phyloP scores from a whole-genome alignment of 495 filamentous ascomycete genomes.

The Halenospora varia region DNA sequence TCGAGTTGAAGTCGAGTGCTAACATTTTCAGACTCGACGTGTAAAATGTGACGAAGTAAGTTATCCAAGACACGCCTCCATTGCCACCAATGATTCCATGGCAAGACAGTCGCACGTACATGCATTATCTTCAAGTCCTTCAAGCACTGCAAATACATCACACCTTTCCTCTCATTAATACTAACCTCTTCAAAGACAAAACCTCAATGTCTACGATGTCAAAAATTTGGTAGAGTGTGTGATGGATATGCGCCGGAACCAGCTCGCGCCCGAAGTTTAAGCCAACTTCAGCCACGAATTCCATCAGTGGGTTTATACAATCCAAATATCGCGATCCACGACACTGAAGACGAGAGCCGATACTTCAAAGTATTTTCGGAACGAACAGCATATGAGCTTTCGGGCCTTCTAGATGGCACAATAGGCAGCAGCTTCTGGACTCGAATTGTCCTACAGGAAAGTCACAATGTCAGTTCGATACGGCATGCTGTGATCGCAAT shows the following conservation, averaged over 20 bases:
- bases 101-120: no score
- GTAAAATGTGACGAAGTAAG: constrained; percentile 54
- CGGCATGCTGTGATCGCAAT: constrained; percentile 64
- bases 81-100: no score
- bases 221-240: constrained; percentile 48
- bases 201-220: constrained; percentile 48
- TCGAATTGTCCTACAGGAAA: constrained; percentile 52
- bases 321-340: constrained; percentile 13
- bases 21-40: constrained; percentile 24
- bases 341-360: constrained; percentile 39
- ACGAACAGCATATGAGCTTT: constrained; percentile 52
- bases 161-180: neutral
- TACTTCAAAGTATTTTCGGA: constrained; percentile 57
- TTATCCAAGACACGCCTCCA: no score
- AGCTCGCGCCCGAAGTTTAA: neutral
- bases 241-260: constrained; percentile 42
- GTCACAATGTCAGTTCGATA: constrained; percentile 53
- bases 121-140: no score
- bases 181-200: constrained; percentile 22
- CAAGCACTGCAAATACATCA: no score
- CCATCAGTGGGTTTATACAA: constrained; percentile 4
- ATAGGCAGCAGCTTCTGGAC: constrained; percentile 52
- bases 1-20: no score
- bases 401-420: constrained; percentile 50
- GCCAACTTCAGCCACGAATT: constrained; percentile 17